A percentile compares a stretch with the other conserved stretches of the same genome.
These are phyloP conservation scores for Arabidopsis arenosa DNA, from an alignment of 345 rosid genomes.

Conservation along the genomic window DNA sequence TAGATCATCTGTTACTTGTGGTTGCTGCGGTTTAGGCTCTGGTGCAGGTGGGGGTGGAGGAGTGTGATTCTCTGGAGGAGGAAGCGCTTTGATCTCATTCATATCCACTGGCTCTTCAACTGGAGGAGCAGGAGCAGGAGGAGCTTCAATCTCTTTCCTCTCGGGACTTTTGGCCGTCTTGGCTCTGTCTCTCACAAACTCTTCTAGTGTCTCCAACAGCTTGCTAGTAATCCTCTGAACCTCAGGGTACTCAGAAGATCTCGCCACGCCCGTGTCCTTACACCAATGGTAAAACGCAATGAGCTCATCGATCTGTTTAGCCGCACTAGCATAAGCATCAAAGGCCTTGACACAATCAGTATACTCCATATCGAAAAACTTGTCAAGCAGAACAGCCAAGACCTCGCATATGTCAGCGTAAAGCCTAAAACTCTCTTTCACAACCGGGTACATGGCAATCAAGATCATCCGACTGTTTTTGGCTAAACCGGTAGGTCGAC, in stretches of 20 bases:
- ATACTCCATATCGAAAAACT: slow-evolving; percentile 87
- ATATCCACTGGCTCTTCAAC: slow-evolving; percentile 57
- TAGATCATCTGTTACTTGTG: slow-evolving; percentile 64
- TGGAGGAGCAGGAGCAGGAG: slow-evolving; percentile 44
- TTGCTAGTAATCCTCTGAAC: slow-evolving; percentile 86
- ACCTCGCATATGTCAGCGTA: slow-evolving; percentile 85
- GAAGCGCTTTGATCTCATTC: slow-evolving; percentile 84
- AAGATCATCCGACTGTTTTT: slow-evolving; percentile 70
- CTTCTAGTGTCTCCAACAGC: slow-evolving; percentile 80
- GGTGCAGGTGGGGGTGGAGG: slow-evolving; percentile 61
- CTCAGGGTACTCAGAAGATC: slow-evolving; percentile 94
- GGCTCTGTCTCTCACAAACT: slow-evolving; percentile 82
- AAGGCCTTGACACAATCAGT: slow-evolving; percentile 79
- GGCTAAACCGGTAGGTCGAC: slow-evolving; percentile 86
- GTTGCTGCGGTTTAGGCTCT: slow-evolving; percentile 51
- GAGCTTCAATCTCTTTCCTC: slow-evolving; percentile 61
- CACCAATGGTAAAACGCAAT: slow-evolving; percentile 77
- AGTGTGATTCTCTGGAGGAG: slow-evolving; percentile 67
- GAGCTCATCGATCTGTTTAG: slow-evolving; percentile 87
- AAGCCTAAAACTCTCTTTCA: slow-evolving; percentile 83
- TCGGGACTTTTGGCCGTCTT: slow-evolving; percentile 76
- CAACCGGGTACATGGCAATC: slow-evolving; percentile 73
- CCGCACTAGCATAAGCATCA: slow-evolving; percentile 72
- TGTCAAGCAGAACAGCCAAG: slow-evolving; percentile 79
- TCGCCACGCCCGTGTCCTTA: slow-evolving; percentile 74